Evolutionary conservation across 2,329 filamentous ascomycete genomes (phyloP).

Genomic region (Aureobasidium sp.): DNA sequence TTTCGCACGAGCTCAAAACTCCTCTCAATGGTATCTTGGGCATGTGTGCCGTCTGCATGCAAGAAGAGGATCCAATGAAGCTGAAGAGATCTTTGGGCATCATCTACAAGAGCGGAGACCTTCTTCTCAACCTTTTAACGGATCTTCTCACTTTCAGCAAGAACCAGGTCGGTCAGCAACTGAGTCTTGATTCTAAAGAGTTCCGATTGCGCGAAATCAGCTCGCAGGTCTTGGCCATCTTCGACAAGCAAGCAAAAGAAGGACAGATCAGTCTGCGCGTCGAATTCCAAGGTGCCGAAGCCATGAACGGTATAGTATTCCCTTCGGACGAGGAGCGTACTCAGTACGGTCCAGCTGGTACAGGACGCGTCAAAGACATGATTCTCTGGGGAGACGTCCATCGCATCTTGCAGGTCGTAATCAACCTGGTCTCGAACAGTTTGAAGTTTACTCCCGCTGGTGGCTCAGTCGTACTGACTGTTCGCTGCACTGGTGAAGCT

Average conservation of each 20-base stretch:
- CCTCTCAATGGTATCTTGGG: slow-evolving; percentile 93
- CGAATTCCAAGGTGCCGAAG: slow-evolving; percentile 48
- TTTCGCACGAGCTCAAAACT: slow-evolving; percentile 80
- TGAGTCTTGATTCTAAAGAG: slow-evolving; percentile 75
- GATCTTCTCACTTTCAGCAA: slow-evolving; percentile 91
- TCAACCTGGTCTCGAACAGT: slow-evolving; percentile 86
- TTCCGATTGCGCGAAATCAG: slow-evolving; percentile 79
- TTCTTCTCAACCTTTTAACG: slow-evolving; percentile 77
- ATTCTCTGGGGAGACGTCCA: slow-evolving; percentile 89
- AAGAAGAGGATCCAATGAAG: slow-evolving; percentile 69
- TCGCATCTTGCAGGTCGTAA: slow-evolving; percentile 83
- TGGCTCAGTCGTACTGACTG: slow-evolving; percentile 68
- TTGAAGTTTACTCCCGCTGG: slow-evolving; percentile 80
- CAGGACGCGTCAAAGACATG: slow-evolving; percentile 72
- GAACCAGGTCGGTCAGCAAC: slow-evolving; percentile 82
- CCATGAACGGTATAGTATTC: slow-evolving; percentile 27
- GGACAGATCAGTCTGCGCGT: slow-evolving; percentile 68
- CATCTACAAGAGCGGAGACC: slow-evolving; percentile 80
- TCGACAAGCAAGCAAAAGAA: slow-evolving; percentile 82
- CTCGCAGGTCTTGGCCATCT: slow-evolving; percentile 76
- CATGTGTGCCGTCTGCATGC: slow-evolving; percentile 90
- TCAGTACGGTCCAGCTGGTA: slow-evolving; percentile 46
- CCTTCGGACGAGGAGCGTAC: slow-evolving; percentile 34
- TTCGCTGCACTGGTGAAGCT: slow-evolving; percentile 63
- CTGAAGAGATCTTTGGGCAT: slow-evolving; percentile 80